These are phyloP conservation scores for Striga hermonthica DNA, from an alignment of 305 asterid species.

Conservation along the genomic window DNA sequence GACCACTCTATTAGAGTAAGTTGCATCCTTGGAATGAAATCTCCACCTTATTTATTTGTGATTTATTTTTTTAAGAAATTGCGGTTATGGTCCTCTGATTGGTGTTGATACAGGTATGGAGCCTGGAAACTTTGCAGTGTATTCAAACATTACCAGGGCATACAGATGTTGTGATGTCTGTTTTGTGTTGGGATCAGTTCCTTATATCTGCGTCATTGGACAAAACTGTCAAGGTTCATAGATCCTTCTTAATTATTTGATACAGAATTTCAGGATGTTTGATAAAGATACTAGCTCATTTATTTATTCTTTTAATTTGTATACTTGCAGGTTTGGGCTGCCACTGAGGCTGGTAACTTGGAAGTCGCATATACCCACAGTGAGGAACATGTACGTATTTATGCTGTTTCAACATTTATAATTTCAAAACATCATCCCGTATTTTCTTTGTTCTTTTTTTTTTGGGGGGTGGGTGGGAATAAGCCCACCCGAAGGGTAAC, in stretches of 20 bases:
- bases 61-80: conserved; percentile 3
- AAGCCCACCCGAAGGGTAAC: background rate
- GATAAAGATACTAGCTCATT: background rate
- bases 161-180: conserved; percentile 81
- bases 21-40: conserved; percentile 24
- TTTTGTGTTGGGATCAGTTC: conserved; percentile 96
- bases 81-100: conserved; percentile 14
- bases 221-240: conserved; percentile 69
- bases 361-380: conserved; percentile 82
- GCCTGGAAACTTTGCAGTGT: conserved; percentile 83
- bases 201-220: conserved; percentile 89
- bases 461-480: no score
- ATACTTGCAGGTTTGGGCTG: conserved; percentile 70
- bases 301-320: conserved; percentile 20
- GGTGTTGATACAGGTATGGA: conserved; percentile 68
- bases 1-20: conserved; percentile 80
- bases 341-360: conserved; percentile 70
- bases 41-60: conserved; percentile 25
- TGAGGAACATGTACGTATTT: conserved; percentile 66
- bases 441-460: no score
- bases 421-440: background rate
- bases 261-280: background rate
- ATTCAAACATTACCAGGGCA: conserved; percentile 73
- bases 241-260: conserved; percentile 7
- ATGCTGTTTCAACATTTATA: conserved; percentile 10